A percentile compares a stretch with the other conserved stretches of the same genome.
Conservation (phyloP, 306 rosid species). For the Oxytropis ochrocephala region DNA sequence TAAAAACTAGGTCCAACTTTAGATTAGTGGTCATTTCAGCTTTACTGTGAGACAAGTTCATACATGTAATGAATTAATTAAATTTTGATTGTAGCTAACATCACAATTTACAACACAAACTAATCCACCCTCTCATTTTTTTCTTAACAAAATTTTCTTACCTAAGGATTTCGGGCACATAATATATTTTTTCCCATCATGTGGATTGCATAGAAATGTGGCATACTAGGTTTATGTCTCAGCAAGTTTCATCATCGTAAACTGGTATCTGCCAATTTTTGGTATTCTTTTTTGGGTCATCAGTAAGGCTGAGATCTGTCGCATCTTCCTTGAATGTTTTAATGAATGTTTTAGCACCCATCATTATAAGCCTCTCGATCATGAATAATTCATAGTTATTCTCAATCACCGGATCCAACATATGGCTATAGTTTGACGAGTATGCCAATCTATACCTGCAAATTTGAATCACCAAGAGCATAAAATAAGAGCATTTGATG, state of each 20-base stretch:
- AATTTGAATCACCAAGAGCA: constrained; percentile 18
- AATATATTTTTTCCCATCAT: neutral
- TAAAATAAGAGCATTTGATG: constrained; percentile 2
- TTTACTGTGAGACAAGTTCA: constrained; percentile 1
- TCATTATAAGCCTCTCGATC: constrained; percentile 79
- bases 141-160: neutral
- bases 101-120: constrained; percentile 41
- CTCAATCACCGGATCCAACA: constrained; percentile 50
- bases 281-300: constrained; percentile 92
- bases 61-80: constrained; percentile 24
- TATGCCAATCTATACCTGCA: constrained; percentile 78
- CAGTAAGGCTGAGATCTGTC: constrained; percentile 66
- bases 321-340: constrained; percentile 78
- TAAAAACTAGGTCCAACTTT: neutral
- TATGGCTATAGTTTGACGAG: constrained; percentile 67
- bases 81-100: constrained; percentile 18
- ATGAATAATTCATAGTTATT: constrained; percentile 82
- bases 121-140: constrained; percentile 22
- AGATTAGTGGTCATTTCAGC: neutral
- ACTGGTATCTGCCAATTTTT: constrained; percentile 86
- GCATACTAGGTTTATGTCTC: constrained; percentile 11
- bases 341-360: constrained; percentile 76
- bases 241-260: constrained; percentile 52
- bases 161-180: neutral
- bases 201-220: neutral